phyloP scores from a whole-genome alignment of 305 asterid species.

The Euphrasia arctica region DNA sequence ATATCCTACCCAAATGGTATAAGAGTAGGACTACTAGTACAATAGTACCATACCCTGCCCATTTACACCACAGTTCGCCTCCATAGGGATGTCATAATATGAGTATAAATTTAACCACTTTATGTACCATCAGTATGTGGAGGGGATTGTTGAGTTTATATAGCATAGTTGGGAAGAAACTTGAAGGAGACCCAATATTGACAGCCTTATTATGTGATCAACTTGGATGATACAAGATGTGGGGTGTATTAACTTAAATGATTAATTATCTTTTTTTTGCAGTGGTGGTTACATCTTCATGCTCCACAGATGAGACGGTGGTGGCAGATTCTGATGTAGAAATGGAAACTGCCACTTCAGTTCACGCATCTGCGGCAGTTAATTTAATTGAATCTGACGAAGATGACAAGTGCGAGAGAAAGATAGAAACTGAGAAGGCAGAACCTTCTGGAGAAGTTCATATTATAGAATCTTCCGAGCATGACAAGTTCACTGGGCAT shows the following conservation, averaged over 20 bases:
- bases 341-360: slow-evolving; percentile 70
- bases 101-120: background rate
- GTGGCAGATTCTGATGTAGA: slow-evolving; percentile 95
- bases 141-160: slow-evolving; percentile 3
- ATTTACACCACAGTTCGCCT: too few relatives aligned
- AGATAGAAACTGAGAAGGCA: slow-evolving; percentile 25
- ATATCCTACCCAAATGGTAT: too few relatives aligned
- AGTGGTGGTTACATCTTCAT: slow-evolving; percentile 86
- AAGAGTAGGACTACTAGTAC: too few relatives aligned
- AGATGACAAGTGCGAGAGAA: slow-evolving; percentile 36
- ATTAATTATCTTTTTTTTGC: slow-evolving; percentile 32
- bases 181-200: slow-evolving; percentile 4
- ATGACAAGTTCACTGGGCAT: slow-evolving; percentile 31
- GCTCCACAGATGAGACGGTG: slow-evolving; percentile 96
- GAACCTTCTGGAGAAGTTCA: slow-evolving; percentile 37
- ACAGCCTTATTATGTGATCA: slow-evolving; percentile 8
- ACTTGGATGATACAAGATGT: slow-evolving; percentile 15
- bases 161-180: slow-evolving; percentile 10
- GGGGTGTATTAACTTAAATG: slow-evolving; percentile 13
- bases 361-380: slow-evolving; percentile 34
- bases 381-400: slow-evolving; percentile 44
- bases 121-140: too few relatives aligned
- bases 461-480: slow-evolving; percentile 37
- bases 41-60: too few relatives aligned
- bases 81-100: background rate